A percentile compares a stretch with the other conserved stretches of the same genome.
Evolutionary conservation across 129 eudicot species (phyloP).

Genomic region (Pittosporum tobira): DNA sequence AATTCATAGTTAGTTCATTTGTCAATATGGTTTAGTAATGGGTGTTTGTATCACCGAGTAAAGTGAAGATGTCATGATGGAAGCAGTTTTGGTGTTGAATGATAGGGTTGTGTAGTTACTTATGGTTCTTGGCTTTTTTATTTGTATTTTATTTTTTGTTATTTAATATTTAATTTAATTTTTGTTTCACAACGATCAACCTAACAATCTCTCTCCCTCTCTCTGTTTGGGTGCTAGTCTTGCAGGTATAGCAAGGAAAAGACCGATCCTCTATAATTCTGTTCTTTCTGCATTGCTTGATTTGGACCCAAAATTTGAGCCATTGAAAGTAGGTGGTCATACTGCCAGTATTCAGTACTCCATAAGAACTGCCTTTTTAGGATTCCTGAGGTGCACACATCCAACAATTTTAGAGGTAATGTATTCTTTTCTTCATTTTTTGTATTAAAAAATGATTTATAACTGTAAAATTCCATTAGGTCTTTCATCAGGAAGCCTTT

Average conservation of each 20-base stretch:
- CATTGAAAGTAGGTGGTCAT: slow-evolving; percentile 57
- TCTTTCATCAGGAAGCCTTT: neutral
- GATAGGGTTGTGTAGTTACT: too few relatives aligned
- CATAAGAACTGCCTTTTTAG: slow-evolving; percentile 73
- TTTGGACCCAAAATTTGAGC: slow-evolving; percentile 41
- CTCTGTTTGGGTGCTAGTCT: slow-evolving; percentile 88
- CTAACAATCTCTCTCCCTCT: slow-evolving; percentile 10
- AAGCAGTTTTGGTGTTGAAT: too few relatives aligned
- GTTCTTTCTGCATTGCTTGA: slow-evolving; percentile 64
- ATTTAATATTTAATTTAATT: too few relatives aligned
- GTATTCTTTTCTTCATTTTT: neutral
- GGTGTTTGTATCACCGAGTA: neutral
- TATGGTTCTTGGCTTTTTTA: too few relatives aligned
- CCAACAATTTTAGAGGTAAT: slow-evolving; percentile 75
- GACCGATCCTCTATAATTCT: slow-evolving; percentile 43
- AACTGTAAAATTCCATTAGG: neutral
- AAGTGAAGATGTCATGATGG: neutral
- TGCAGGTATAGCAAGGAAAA: slow-evolving; percentile 73
- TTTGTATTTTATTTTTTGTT: too few relatives aligned
- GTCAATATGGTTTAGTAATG: neutral
- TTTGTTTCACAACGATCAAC: neutral
- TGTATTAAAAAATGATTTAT: neutral
- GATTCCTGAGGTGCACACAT: slow-evolving; percentile 76
- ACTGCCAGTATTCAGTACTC: slow-evolving; percentile 70
- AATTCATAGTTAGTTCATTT: neutral